Base-by-base conservation (phyloP, 1,139 yeast genomes). In the Pneumocystis murina region DNA sequence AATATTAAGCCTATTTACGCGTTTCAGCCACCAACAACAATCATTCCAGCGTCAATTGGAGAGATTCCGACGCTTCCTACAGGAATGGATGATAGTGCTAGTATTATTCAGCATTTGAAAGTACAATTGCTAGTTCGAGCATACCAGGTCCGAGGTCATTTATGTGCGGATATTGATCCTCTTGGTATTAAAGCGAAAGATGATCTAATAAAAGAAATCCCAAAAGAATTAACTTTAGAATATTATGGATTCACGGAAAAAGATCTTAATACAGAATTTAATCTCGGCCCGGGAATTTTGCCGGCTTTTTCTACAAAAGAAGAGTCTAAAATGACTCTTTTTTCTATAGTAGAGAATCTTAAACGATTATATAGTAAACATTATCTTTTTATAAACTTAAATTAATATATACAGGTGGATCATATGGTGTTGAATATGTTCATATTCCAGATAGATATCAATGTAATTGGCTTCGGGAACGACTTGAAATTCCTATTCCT, bases 381-480 rank as follows among this genome's bases (percentile, higher is more conserved):
- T 48, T 3, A 12, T 24, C 1, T 12, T 41, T 48, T 14, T 12
- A 12, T 24, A 48, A 14, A 24, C 24, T 20, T 14, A 24, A 10
- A 5, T 48, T 24, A 24, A 48, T 14, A 24, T 40, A 12, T 24
- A 41, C 30, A 48, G 55, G 55, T 78, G 82, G 86, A 60, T 78
- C 87, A 62, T 90, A 90, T 74, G 98, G 97, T 78, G 83, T 88
- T 67, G 97, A 92, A 78, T 92, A 90, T 77, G 87, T 92, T 72
- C 99, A 92, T 77, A 94, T 92, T 70, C 97, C 98, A 67, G 87
- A 95, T 65, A 86, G 95, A 76, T 89, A 84, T 72, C 87, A 87
- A 77, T 94, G 97, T 80, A 97, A 92, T 76, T 92, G 98, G 99
- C 83, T 92, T 74, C 86, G 98, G 79, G 95, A 90, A 77, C 83